Conservation (phyloP, 2,329 filamentous ascomycete species). For the Fusarium sp. region DNA sequence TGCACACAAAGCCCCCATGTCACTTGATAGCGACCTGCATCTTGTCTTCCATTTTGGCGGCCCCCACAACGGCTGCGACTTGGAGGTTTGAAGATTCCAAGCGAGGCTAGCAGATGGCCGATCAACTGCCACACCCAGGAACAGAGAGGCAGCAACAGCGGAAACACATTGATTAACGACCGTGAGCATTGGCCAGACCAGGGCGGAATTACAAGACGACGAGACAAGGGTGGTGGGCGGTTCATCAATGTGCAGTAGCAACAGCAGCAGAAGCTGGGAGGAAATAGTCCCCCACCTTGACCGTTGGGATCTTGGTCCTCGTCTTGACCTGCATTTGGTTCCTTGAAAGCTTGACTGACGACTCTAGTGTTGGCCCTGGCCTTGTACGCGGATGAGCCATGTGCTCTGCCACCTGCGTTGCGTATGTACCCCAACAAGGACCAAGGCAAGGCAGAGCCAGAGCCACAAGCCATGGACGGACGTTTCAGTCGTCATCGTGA, state of each 20-base stretch:
- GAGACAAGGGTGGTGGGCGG: too few species aligned
- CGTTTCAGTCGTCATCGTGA: conserved; percentile 13
- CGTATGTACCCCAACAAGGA: neutral
- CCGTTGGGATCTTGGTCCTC: conserved; percentile 30
- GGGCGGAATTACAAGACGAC: neutral
- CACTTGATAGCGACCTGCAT: conserved; percentile 30
- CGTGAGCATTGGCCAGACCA: conserved; percentile 2
- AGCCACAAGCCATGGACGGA: neutral
- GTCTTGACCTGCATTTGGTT: conserved; percentile 18
- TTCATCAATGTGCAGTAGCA: too few species aligned
- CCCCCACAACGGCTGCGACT: conserved; percentile 40
- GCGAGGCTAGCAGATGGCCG: conserved; percentile 18
- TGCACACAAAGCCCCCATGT: neutral
- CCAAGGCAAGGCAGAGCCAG: neutral
- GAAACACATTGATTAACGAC: neutral
- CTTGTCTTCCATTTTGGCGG: conserved; percentile 21
- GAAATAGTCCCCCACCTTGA: conserved; percentile 29
- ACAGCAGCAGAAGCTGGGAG: too few species aligned
- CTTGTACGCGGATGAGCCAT: too few species aligned
- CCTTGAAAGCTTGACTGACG: conserved; percentile 24
- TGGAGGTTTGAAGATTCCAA: conserved; percentile 28
- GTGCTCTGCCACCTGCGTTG: neutral
- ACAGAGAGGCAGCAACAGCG: neutral
- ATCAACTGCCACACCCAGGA: conserved; percentile 37
- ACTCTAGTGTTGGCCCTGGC: neutral